A percentile compares a stretch with the other conserved stretches of the same genome.
Conservation (phyloP, 805 yeast species). For the Cyberlindnera saturnus region DNA sequence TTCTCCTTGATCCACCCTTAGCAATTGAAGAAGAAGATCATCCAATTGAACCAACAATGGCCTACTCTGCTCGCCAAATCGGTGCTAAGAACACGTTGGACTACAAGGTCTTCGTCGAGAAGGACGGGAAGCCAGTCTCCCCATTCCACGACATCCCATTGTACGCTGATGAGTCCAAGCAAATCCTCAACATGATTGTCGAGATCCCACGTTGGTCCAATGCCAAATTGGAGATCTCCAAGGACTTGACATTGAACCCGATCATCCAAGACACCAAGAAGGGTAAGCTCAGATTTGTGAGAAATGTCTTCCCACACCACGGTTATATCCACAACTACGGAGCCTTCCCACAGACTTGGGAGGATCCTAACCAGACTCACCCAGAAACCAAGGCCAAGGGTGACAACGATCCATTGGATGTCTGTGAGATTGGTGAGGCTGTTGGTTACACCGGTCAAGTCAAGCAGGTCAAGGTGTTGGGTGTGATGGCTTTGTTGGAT, state of each 20-base stretch:
- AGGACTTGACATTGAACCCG: constrained; percentile 82
- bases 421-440: constrained; percentile 72
- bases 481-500: constrained; percentile 91
- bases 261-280: constrained; percentile 96
- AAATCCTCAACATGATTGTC: constrained; percentile 83
- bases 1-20: too few relatives aligned
- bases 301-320: constrained; percentile 98
- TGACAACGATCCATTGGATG: constrained; percentile 84
- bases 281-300: constrained; percentile 91
- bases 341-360: constrained; percentile 80
- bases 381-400: constrained; percentile 67
- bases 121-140: constrained; percentile 91
- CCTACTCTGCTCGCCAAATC: constrained; percentile 83
- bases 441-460: constrained; percentile 67
- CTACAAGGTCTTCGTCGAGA: constrained; percentile 79
- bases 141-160: constrained; percentile 92
- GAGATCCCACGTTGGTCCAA: constrained; percentile 99
- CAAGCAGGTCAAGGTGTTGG: constrained; percentile 85
- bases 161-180: constrained; percentile 89
- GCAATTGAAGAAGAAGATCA: not conserved
- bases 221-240: constrained; percentile 92
- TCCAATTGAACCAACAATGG: constrained; percentile 30
- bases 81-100: constrained; percentile 96
- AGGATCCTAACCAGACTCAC: constrained; percentile 47
- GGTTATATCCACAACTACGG: constrained; percentile 99